Evolutionary conservation across 2,329 filamentous ascomycete genomes (phyloP).

Genomic region (Didymella pinodella): DNA sequence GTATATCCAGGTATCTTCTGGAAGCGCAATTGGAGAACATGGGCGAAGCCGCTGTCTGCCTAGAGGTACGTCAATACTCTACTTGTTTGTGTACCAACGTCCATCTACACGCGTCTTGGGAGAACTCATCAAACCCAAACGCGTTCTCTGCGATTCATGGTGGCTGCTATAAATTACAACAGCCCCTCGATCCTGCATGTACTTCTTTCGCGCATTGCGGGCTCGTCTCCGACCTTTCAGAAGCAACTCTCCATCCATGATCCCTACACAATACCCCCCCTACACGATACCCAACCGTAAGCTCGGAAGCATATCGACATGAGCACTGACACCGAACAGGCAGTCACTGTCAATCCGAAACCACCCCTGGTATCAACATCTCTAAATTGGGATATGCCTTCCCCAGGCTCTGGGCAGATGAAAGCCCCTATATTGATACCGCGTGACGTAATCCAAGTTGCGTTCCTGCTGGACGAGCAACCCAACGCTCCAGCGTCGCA

Average conservation of each 20-base stretch:
- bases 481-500: conserved; percentile 55
- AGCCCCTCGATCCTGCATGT: conserved; percentile 25
- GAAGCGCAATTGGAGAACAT: conserved; percentile 97
- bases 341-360: conserved; percentile 59
- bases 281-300: conserved; percentile 3
- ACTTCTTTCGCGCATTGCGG: conserved; percentile 20
- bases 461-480: conserved; percentile 67
- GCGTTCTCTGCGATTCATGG: conserved; percentile 9
- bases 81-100: conserved; percentile 14
- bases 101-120: conserved; percentile 2
- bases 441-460: conserved; percentile 70
- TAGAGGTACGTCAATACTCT: conserved; percentile 65
- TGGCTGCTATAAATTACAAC: conserved; percentile 12
- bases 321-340: conserved; percentile 28
- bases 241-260: conserved; percentile 3
- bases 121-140: conserved; percentile 25
- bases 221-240: conserved; percentile 21
- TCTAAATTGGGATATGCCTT: conserved; percentile 63
- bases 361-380: conserved; percentile 62
- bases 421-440: conserved; percentile 62
- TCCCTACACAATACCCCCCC: conserved; percentile 10
- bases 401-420: conserved; percentile 39
- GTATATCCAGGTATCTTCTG: conserved; percentile 70
- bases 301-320: not conserved
- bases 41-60: conserved; percentile 79